Percentiles rank a stretch among this genome's conserved stretches.
phyloP scores from a whole-genome alignment of 176 grass and related monocot genomes.

The Hyparrhenia diplandra region DNA sequence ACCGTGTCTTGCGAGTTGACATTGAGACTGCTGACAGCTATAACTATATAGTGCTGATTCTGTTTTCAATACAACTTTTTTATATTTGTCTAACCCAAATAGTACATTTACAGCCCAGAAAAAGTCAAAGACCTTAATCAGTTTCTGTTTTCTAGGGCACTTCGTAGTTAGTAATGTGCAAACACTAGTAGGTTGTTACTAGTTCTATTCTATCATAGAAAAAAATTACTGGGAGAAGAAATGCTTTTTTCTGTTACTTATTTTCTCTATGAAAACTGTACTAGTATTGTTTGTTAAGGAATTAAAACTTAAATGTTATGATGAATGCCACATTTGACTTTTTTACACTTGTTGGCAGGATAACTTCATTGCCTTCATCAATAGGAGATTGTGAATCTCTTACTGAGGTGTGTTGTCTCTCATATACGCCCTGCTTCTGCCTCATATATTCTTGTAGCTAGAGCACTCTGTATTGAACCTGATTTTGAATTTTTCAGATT shows the following conservation, averaged over 20 bases:
- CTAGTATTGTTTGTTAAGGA: constrained; percentile 3
- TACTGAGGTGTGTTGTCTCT: constrained; percentile 45
- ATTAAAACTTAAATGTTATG: not conserved
- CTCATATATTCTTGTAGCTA: constrained; percentile 10
- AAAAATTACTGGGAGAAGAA: not conserved
- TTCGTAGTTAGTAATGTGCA: not conserved
- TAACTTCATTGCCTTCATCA: constrained; percentile 67
- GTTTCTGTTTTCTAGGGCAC: not conserved
- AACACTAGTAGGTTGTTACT: not conserved
- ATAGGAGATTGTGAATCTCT: constrained; percentile 81
- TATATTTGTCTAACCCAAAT: not conserved
- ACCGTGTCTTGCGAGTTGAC: too few species aligned
- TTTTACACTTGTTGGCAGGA: constrained; percentile 48
- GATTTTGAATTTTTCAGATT: constrained; percentile 51
- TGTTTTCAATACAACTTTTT: not conserved
- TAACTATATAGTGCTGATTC: not conserved
- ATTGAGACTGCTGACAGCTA: not conserved
- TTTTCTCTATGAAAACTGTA: constrained; percentile 1
- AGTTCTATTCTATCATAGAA: not conserved
- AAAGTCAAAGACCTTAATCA: too few species aligned
- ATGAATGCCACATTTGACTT: not conserved
- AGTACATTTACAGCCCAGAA: not conserved
- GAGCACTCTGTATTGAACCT: not conserved
- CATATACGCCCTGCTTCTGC: not conserved
- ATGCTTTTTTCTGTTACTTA: not conserved